A percentile compares a stretch with the other conserved stretches of the same genome.
Conservation (phyloP, 805 yeast genomes). For the Candida morakotiae region DNA sequence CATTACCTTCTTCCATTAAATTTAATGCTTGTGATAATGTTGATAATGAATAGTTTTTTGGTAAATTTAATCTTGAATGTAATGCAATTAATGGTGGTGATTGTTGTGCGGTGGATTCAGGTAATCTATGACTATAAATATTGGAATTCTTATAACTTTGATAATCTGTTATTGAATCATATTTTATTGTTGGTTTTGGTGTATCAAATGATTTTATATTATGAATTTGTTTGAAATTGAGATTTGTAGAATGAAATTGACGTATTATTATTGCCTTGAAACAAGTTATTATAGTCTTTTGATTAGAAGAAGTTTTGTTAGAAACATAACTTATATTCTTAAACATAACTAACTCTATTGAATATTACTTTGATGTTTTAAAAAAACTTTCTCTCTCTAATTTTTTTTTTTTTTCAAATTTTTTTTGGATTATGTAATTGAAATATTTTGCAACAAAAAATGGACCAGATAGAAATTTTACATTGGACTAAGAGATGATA, state of each 20-base stretch:
- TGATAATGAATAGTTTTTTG: conserved; percentile 51
- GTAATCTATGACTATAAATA: conserved; percentile 41
- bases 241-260: background rate
- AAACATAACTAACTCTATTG: no score
- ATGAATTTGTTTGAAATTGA: background rate
- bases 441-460: no score
- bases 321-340: background rate
- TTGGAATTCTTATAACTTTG: conserved; percentile 36
- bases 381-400: background rate
- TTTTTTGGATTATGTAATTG: no score
- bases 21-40: conserved; percentile 81
- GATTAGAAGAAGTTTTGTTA: background rate
- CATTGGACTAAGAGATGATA: no score
- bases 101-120: conserved; percentile 45
- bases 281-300: background rate
- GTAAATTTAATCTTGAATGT: conserved; percentile 70
- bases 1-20: conserved; percentile 34
- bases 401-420: no score
- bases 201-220: conserved; percentile 3
- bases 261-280: conserved; percentile 5
- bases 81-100: conserved; percentile 76
- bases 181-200: conserved; percentile 10
- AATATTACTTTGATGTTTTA: no score
- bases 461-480: no score
- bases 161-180: conserved; percentile 31